Conservation (phyloP, 1,284 basidiomycete genomes). For the Ustanciosporium gigantosporum region DNA sequence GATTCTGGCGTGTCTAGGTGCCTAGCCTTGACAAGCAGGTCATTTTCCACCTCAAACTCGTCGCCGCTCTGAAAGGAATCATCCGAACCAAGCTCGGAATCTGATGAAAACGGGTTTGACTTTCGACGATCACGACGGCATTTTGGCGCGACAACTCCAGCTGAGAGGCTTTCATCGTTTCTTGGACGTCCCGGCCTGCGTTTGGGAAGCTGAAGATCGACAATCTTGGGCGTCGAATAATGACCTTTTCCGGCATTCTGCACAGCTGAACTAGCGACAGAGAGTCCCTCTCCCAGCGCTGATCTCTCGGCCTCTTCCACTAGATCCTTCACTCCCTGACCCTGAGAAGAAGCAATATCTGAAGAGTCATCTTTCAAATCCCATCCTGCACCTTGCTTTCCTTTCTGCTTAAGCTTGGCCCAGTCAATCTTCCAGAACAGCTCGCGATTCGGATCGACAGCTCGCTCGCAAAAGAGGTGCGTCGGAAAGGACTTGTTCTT, state of each 20-base stretch:
- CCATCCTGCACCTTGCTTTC: conserved; percentile 29
- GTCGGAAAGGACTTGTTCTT: conserved; percentile 36
- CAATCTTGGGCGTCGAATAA: conserved; percentile 2
- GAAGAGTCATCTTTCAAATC: conserved; percentile 37
- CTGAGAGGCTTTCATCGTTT: conserved; percentile 28
- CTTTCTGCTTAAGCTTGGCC: conserved; percentile 26
- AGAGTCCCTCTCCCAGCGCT: not conserved
- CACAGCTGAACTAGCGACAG: conserved; percentile 6
- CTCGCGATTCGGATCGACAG: conserved; percentile 40
- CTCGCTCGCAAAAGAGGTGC: conserved; percentile 39
- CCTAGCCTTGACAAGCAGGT: conserved; percentile 30
- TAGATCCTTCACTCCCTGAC: conserved; percentile 40
- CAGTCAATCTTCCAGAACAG: conserved; percentile 45
- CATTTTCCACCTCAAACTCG: conserved; percentile 34
- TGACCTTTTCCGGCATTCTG: not conserved
- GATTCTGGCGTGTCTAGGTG: conserved; percentile 33
- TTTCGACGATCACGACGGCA: conserved; percentile 16
- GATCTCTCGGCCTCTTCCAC: conserved; percentile 7
- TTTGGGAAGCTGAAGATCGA: conserved; percentile 16
- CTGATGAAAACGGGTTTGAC: conserved; percentile 16
- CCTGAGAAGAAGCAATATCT: conserved; percentile 21
- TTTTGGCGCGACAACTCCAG: conserved; percentile 17
- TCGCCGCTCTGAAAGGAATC: conserved; percentile 37
- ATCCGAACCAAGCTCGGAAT: conserved; percentile 33
- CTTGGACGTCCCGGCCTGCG: conserved; percentile 28